Percentiles rank a stretch among this genome's conserved stretches.
phyloP scores from a whole-genome alignment of 768 basidiomycete genomes.

The Suillus paluster region DNA sequence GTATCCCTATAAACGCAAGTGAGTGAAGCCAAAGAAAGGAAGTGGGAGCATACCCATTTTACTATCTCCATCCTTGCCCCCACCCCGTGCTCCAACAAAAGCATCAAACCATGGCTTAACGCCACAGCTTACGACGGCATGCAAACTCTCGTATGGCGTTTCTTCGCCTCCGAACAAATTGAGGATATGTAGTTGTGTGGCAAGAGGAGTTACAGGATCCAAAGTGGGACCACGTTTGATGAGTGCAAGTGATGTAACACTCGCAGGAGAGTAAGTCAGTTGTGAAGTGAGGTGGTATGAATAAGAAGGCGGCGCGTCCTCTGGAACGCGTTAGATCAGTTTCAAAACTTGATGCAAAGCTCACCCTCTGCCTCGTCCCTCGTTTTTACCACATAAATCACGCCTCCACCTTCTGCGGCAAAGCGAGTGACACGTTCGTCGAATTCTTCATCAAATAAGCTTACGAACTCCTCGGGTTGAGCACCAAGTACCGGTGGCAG shows the following conservation, averaged over 20 bases:
- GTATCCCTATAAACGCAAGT: conserved; percentile 62
- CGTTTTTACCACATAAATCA: conserved; percentile 82
- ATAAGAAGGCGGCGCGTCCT: conserved; percentile 67
- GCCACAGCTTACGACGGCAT: conserved; percentile 92
- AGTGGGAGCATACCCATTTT: conserved; percentile 68
- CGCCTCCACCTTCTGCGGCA: conserved; percentile 74
- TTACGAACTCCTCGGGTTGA: conserved; percentile 61
- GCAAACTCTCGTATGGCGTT: conserved; percentile 93
- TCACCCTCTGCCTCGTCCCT: conserved; percentile 77
- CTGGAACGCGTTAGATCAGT: conserved; percentile 40
- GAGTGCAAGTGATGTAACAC: conserved; percentile 87
- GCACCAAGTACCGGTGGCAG: conserved; percentile 87
- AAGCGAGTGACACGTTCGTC: conserved; percentile 78
- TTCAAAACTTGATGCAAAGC: conserved; percentile 21
- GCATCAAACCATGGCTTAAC: conserved; percentile 99
- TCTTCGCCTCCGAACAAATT: conserved; percentile 90
- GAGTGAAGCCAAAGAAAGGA: conserved; percentile 7
- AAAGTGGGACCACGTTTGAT: conserved; percentile 90
- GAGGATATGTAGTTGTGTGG: conserved; percentile 87
- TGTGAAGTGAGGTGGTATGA: conserved; percentile 71
- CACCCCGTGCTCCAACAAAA: conserved; percentile 84
- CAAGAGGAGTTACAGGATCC: conserved; percentile 79
- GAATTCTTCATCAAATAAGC: conserved; percentile 74
- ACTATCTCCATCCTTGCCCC: conserved; percentile 75
- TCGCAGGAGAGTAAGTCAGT: conserved; percentile 78